Evolutionary conservation across 192 early-diverging fungal genomes (phyloP).

Genomic region (Backusella tuberculispora): DNA sequence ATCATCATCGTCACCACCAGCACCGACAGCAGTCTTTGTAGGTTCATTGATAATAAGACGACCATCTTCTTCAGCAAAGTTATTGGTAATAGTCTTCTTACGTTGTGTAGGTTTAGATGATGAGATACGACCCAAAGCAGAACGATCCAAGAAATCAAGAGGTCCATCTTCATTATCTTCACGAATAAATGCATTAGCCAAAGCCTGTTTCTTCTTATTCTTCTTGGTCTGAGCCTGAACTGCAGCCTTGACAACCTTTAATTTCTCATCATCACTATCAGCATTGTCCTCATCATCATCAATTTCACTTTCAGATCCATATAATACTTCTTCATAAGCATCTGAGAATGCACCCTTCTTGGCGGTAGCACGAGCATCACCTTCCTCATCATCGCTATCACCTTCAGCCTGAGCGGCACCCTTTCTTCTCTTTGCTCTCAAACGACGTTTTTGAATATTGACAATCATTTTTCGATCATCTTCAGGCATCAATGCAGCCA

Average conservation of each 20-base stretch:
- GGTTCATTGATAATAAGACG: constrained; percentile 79
- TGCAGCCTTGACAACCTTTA: constrained; percentile 37
- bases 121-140: constrained; percentile 63
- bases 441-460: constrained; percentile 92
- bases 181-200: constrained; percentile 60
- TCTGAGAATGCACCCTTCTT: constrained; percentile 66
- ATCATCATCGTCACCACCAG: constrained; percentile 43
- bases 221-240: constrained; percentile 15
- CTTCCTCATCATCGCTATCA: constrained; percentile 52
- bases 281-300: constrained; percentile 61
- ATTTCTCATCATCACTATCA: constrained; percentile 64
- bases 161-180: constrained; percentile 70
- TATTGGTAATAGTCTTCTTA: constrained; percentile 17
- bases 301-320: constrained; percentile 92
- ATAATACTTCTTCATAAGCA: constrained; percentile 87
- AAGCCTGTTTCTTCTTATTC: constrained; percentile 44
- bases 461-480: constrained; percentile 84
- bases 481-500: constrained; percentile 83
- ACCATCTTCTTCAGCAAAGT: constrained; percentile 78
- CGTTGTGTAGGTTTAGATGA: constrained; percentile 38
- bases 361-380: constrained; percentile 49
- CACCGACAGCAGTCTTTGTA: constrained; percentile 44
- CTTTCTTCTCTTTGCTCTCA: constrained; percentile 82
- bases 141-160: constrained; percentile 90
- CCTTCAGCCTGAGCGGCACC: constrained; percentile 45